A percentile compares a stretch with the other conserved stretches of the same genome.
Evolutionary conservation across 495 filamentous ascomycete genomes (phyloP).

Genomic region (Penicillium silybi): DNA sequence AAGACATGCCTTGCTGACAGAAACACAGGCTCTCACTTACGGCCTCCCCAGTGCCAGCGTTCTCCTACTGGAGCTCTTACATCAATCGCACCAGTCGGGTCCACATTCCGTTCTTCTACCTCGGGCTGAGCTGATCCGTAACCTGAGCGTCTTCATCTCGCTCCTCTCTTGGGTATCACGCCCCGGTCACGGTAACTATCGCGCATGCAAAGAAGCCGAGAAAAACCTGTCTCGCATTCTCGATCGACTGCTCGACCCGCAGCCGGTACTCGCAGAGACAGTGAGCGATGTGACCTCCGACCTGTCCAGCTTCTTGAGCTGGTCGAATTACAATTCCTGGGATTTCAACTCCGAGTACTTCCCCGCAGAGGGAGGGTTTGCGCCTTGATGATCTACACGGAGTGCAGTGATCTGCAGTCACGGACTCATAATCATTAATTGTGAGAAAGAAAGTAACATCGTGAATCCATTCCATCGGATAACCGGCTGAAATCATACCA

Average conservation of each 20-base stretch:
- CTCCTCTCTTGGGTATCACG: conserved; percentile 51
- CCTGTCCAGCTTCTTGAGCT: conserved; percentile 35
- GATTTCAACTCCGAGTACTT: conserved; percentile 35
- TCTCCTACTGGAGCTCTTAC: conserved; percentile 58
- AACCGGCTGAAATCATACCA: conserved; percentile 30
- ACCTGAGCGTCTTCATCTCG: conserved; percentile 59
- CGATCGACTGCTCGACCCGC: conserved; percentile 39
- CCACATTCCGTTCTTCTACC: conserved; percentile 39
- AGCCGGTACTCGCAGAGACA: conserved; percentile 27
- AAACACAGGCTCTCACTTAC: conserved; percentile 43
- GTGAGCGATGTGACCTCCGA: conserved; percentile 33
- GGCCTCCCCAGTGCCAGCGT: conserved; percentile 57
- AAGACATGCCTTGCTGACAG: conserved; percentile 15
- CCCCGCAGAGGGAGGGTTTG: conserved; percentile 21
- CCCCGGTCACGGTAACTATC: conserved; percentile 52
- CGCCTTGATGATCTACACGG: conserved; percentile 13
- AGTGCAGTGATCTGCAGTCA: not conserved
- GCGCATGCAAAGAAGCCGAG: conserved; percentile 45
- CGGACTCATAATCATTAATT: conserved; percentile 5
- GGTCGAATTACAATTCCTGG: conserved; percentile 36
- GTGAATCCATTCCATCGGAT: not conserved
- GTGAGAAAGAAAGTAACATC: not conserved
- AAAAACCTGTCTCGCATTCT: conserved; percentile 43
- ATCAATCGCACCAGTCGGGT: conserved; percentile 45
- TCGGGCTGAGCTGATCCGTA: conserved; percentile 58